phyloP scores from a whole-genome alignment of 495 filamentous ascomycete genomes.

The Podospora bellae-mahoneyi region DNA sequence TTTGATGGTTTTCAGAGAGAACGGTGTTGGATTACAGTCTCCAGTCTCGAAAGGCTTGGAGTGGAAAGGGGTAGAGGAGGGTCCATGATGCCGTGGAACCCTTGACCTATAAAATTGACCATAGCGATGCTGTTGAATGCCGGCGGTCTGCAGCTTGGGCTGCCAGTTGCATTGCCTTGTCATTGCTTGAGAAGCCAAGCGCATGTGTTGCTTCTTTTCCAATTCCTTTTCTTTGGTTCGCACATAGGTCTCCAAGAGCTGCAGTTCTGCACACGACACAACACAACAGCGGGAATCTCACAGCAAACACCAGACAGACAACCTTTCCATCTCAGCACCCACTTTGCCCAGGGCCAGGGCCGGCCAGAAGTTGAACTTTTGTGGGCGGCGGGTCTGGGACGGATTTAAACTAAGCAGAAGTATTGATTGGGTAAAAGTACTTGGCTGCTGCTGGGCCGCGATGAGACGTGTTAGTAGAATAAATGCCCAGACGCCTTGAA shows the following conservation, averaged over 20 bases:
- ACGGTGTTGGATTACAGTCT: neutral
- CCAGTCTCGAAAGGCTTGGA: neutral
- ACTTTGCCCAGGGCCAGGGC: neutral
- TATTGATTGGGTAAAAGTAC: slow-evolving; percentile 12
- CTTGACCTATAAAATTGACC: slow-evolving; percentile 1
- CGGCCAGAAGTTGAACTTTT: neutral
- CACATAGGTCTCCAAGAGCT: neutral
- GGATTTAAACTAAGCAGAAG: slow-evolving; percentile 18
- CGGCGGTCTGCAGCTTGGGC: slow-evolving; percentile 9
- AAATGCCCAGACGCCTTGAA: neutral
- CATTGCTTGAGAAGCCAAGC: neutral
- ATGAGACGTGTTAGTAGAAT: slow-evolving; percentile 26
- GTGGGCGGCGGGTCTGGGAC: slow-evolving; percentile 26
- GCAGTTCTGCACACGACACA: neutral
- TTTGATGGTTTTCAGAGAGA: neutral
- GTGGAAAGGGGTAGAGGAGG: slow-evolving; percentile 3
- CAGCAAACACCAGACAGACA: slow-evolving; percentile 7
- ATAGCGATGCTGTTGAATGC: neutral
- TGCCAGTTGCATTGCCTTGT: slow-evolving; percentile 5
- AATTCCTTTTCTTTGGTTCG: neutral
- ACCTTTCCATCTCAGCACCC: slow-evolving; percentile 4
- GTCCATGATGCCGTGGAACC: slow-evolving; percentile 1
- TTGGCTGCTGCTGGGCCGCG: slow-evolving; percentile 13
- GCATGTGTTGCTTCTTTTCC: neutral
- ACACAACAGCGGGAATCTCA: neutral